Conservation (phyloP, 495 filamentous ascomycete genomes). For the Penicillium maclennaniae region DNA sequence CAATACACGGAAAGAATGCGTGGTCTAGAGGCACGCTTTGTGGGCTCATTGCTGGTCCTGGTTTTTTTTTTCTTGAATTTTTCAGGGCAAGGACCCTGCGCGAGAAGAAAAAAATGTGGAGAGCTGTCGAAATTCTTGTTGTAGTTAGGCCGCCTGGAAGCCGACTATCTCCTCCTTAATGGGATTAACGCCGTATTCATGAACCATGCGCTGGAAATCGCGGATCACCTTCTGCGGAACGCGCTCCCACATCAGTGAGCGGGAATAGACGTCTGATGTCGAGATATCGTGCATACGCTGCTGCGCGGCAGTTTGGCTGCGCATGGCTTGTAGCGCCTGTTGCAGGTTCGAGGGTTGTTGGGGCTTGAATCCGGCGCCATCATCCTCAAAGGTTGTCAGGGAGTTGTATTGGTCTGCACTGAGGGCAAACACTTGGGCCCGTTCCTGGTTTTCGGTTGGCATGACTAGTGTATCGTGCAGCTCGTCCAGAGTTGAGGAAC, state of each 20-base stretch:
- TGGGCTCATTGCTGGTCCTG: background rate
- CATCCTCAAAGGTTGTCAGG: slow-evolving; percentile 58
- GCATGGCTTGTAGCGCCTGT: slow-evolving; percentile 77
- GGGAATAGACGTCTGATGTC: slow-evolving; percentile 75
- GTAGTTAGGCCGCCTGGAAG: slow-evolving; percentile 4
- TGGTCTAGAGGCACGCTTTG: background rate
- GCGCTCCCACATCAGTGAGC: slow-evolving; percentile 90
- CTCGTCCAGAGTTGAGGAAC: slow-evolving; percentile 67
- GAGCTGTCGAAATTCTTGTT: background rate
- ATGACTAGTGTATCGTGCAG: slow-evolving; percentile 68
- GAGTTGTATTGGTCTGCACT: slow-evolving; percentile 86
- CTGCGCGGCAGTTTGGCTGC: slow-evolving; percentile 53
- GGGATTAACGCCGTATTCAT: slow-evolving; percentile 43
- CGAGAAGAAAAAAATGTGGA: background rate
- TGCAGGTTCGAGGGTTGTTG: slow-evolving; percentile 62
- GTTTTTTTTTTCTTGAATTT: background rate
- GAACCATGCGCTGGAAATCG: slow-evolving; percentile 87
- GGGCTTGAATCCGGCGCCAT: slow-evolving; percentile 41
- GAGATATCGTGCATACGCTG: slow-evolving; percentile 26
- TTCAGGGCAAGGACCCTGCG: background rate
- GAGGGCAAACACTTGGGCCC: slow-evolving; percentile 83
- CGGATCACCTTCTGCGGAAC: slow-evolving; percentile 88
- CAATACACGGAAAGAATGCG: background rate
- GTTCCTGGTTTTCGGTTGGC: slow-evolving; percentile 80
- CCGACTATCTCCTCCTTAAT: slow-evolving; percentile 34